Conservation (phyloP, 768 basidiomycete species). For the Mycena pura region DNA sequence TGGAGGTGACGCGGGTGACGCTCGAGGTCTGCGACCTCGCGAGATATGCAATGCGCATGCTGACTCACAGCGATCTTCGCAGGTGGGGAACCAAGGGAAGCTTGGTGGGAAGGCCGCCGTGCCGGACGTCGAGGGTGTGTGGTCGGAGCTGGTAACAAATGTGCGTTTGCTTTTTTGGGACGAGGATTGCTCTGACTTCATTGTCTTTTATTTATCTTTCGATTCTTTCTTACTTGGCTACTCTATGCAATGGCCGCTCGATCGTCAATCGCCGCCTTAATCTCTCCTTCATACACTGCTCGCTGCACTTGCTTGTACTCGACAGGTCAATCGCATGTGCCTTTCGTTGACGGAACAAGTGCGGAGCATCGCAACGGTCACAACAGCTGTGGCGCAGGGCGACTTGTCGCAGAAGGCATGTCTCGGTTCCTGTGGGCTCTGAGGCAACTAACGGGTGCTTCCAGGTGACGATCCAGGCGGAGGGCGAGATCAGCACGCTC, state of each 20-base stretch:
- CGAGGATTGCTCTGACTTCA: neutral
- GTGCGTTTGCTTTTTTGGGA: conserved; percentile 40
- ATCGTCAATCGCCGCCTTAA: no score
- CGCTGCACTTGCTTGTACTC: neutral
- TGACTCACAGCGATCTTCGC: neutral
- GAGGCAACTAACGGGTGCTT: no score
- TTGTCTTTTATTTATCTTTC: neutral
- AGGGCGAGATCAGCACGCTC: conserved; percentile 79
- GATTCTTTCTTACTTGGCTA: no score
- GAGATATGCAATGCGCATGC: neutral
- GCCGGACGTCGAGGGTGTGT: conserved; percentile 77
- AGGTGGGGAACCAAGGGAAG: conserved; percentile 29
- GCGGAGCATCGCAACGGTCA: conserved; percentile 76
- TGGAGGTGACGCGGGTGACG: conserved; percentile 84
- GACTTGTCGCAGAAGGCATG: conserved; percentile 75
- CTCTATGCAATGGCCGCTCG: no score
- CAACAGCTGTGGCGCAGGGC: conserved; percentile 81
- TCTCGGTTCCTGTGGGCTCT: no score
- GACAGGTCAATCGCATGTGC: conserved; percentile 57
- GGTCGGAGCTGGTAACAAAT: conserved; percentile 77
- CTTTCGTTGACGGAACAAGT: conserved; percentile 72
- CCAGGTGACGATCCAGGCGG: conserved; percentile 74
- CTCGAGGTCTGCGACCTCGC: conserved; percentile 66
- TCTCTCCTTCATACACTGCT: no score
- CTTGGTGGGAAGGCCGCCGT: conserved; percentile 60